Evolutionary conservation across 768 basidiomycete species (phyloP).

Genomic region (Leccinum olivaceopallidum): DNA sequence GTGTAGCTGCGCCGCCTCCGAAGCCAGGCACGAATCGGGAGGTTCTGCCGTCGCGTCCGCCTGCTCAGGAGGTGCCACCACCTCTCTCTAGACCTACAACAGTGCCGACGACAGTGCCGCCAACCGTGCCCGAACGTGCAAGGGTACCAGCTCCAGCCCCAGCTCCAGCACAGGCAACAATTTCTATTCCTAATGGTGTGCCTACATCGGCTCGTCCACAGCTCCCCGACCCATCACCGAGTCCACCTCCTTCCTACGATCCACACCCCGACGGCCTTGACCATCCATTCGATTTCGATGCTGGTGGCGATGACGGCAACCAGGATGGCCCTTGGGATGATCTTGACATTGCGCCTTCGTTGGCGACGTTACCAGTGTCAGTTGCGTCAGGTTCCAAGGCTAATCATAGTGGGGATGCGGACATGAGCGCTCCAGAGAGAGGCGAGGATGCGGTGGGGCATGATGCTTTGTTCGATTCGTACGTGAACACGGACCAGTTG

Average conservation of each 20-base stretch:
- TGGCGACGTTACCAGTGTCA: background rate
- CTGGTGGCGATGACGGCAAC: constrained; percentile 1
- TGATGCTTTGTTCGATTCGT: constrained; percentile 24
- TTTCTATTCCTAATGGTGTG: background rate
- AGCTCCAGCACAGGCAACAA: background rate
- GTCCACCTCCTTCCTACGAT: constrained; percentile 4
- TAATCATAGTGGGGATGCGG: background rate
- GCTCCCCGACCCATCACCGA: background rate
- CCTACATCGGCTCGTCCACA: background rate
- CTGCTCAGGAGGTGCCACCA: background rate
- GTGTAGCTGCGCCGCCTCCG: background rate
- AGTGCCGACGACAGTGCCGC: background rate
- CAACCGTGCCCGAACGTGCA: background rate
- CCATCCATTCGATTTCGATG: constrained; percentile 20
- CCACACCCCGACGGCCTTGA: constrained; percentile 14
- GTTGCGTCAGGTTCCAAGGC: background rate
- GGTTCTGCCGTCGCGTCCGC: background rate
- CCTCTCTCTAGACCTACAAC: background rate
- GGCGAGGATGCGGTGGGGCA: constrained; percentile 3
- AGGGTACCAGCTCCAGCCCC: background rate
- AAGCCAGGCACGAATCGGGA: background rate
- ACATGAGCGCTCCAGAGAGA: background rate
- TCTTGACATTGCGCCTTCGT: constrained; percentile 14
- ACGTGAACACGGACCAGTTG: constrained; percentile 23
- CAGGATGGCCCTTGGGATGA: background rate